A percentile compares a stretch with the other conserved stretches of the same genome.
These are phyloP conservation scores for Hanseniaspora occidentalis DNA, from an alignment of 805 yeast genomes.

Conservation along the genomic window DNA sequence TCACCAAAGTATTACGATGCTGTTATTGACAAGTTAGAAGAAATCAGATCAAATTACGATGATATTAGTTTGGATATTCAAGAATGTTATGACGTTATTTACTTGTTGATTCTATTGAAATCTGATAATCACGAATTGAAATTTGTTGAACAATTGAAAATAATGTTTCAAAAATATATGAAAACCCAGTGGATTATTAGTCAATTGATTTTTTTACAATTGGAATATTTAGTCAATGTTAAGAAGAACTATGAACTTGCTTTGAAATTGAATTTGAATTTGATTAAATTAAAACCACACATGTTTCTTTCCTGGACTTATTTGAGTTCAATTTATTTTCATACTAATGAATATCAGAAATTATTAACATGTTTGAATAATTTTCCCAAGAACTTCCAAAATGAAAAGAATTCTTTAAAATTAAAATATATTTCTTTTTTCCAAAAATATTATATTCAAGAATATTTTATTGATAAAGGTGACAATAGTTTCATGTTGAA, in stretches of 20 bases:
- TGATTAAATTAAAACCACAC: neutral
- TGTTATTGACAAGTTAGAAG: constrained; percentile 10
- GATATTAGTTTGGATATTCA: no score
- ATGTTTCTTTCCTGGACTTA: neutral
- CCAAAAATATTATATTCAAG: neutral
- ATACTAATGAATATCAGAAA: neutral
- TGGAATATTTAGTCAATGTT: constrained; percentile 13
- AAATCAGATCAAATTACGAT: no score
- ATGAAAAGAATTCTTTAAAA: neutral
- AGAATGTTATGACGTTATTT: constrained; percentile 14
- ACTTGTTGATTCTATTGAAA: constrained; percentile 15
- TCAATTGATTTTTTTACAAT: constrained; percentile 15
- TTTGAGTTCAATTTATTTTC: neutral
- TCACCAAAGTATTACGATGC: constrained; percentile 13
- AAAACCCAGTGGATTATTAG: constrained; percentile 1
- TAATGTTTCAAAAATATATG: constrained; percentile 7
- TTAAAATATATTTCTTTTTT: neutral
- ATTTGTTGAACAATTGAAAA: constrained; percentile 12
- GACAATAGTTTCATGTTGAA: neutral
- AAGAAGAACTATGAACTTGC: constrained; percentile 18
- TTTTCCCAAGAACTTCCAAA: neutral
- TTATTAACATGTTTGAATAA: neutral
- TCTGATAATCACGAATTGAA: constrained; percentile 15
- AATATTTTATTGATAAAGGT: neutral
- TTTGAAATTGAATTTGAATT: constrained; percentile 18